phyloP scores from a whole-genome alignment of 2,329 filamentous ascomycete genomes.

The Thielaviopsis musarum region DNA sequence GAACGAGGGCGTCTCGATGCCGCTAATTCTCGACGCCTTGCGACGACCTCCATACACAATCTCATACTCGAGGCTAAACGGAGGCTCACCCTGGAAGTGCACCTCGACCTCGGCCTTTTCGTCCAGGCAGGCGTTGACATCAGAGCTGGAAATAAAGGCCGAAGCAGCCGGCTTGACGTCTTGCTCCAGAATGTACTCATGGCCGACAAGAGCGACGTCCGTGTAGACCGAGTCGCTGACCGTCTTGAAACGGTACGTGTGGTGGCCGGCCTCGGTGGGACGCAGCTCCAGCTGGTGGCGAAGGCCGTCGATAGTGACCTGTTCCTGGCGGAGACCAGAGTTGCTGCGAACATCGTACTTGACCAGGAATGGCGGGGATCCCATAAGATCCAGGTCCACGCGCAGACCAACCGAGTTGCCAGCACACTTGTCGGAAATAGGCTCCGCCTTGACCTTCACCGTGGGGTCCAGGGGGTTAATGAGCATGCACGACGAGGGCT shows the following conservation, averaged over 20 bases:
- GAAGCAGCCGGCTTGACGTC: conserved; percentile 85
- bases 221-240: conserved; percentile 74
- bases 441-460: conserved; percentile 54
- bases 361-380: conserved; percentile 81
- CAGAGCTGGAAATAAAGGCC: conserved; percentile 46
- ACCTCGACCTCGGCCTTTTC: conserved; percentile 62
- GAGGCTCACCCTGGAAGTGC: conserved; percentile 60
- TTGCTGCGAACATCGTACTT: conserved; percentile 56
- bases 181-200: conserved; percentile 56
- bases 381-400: conserved; percentile 77
- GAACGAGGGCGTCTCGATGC: conserved; percentile 45
- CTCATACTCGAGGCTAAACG: conserved; percentile 85
- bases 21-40: conserved; percentile 45
- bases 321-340: conserved; percentile 36
- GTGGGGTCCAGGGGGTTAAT: conserved; percentile 82
- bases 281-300: conserved; percentile 73
- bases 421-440: conserved; percentile 87
- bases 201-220: conserved; percentile 41
- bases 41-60: conserved; percentile 78
- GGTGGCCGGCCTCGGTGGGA: conserved; percentile 64
- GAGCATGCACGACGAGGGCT: conserved; percentile 84
- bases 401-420: conserved; percentile 82
- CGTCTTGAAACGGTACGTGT: conserved; percentile 69
- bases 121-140: conserved; percentile 62
- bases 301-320: conserved; percentile 47